Base-by-base conservation (phyloP, 2,329 filamentous ascomycete species). In the Teratosphaeria gauchensis region DNA sequence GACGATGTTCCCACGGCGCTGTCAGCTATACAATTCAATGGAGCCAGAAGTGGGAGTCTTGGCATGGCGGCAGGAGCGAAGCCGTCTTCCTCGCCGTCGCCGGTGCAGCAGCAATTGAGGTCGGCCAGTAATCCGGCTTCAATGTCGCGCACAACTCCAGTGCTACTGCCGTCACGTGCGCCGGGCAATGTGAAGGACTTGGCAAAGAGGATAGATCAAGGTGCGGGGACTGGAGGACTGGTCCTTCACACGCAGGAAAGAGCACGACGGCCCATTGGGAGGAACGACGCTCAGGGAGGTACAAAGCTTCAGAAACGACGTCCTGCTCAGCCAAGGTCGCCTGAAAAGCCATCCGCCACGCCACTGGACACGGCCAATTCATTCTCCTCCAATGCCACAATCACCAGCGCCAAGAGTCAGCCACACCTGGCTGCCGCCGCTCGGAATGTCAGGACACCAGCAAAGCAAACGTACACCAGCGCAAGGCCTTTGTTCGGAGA, bases 171-270 rank as follows among this genome's bases (percentile, higher is more conserved):
- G 16, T 67, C 69, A 24, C 61, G 67, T 35, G 61, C 61, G 35
- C 59, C 61, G 21, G 68, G 68, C 31, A 63, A 58, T n/a, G 88
- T 94, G 65, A 90, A 87, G 74, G 89, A 94, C 69, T 78, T 94
- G 62, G 85, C 89, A 67, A 89, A 86, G 73, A 85, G 83, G 57
- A 94, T 92, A 74, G 88, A 92, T 72, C 84, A 86, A 68, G 60
- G 62, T 33, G 64, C 61, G 6, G 58, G 63, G 9, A 57, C 55
- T 8, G 57, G 58, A 14, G 63, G 62, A 52, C 58, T 55, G 24
- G 63, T 61, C 52, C 59, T 28, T 56, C 65, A 59, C 48, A 24
- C 42, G 42, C 42, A 48, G 19, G 42, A 48, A n/a, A 48, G 42
- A 48, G 16, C 42, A n/a, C 61, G 62, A 46, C 66, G 67, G 42